A percentile compares a stretch with the other conserved stretches of the same genome.
Conservation (phyloP, 352 stramenopile genomes). For the Pythium plurisporium region DNA sequence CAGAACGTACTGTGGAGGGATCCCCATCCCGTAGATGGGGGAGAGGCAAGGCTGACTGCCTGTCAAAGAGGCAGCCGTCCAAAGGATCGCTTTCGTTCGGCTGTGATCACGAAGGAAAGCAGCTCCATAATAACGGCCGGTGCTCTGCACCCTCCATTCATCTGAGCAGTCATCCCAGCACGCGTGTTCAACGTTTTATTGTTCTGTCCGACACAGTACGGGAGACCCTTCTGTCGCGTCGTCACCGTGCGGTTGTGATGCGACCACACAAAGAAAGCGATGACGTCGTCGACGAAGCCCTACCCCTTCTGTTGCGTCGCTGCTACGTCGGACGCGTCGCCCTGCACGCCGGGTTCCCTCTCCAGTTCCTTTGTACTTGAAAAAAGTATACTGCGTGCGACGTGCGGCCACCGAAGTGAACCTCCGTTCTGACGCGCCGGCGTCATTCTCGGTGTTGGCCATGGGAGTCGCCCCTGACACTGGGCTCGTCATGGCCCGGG, state of each 20-base stretch:
- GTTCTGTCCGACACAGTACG: slow-evolving; percentile 7
- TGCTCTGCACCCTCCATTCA: too few species aligned
- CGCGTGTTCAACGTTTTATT: slow-evolving; percentile 2
- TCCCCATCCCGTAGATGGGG: background rate
- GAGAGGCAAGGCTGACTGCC: too few species aligned
- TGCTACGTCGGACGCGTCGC: slow-evolving; percentile 17
- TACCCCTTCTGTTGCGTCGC: slow-evolving; percentile 5
- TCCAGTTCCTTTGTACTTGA: background rate
- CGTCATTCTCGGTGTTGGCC: slow-evolving; percentile 25
- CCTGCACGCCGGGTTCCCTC: background rate
- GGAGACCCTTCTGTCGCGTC: too few species aligned
- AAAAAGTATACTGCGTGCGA: slow-evolving; percentile 8
- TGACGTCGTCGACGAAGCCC: slow-evolving; percentile 16
- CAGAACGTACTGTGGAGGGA: background rate
- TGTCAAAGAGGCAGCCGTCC: too few species aligned
- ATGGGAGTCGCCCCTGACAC: slow-evolving; percentile 19
- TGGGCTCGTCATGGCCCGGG: slow-evolving; percentile 23
- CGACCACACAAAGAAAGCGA: background rate
- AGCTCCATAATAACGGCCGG: background rate
- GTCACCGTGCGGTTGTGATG: slow-evolving; percentile 10
- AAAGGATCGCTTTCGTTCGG: too few species aligned
- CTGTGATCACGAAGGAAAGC: background rate
- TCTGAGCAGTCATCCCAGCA: background rate
- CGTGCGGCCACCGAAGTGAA: slow-evolving; percentile 9
- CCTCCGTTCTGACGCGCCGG: slow-evolving; percentile 20